Evolutionary conservation across 345 rosid species (phyloP), one percentile per base, ranked within the genome.

Genomic region (Reutealis trisperma): DNA sequence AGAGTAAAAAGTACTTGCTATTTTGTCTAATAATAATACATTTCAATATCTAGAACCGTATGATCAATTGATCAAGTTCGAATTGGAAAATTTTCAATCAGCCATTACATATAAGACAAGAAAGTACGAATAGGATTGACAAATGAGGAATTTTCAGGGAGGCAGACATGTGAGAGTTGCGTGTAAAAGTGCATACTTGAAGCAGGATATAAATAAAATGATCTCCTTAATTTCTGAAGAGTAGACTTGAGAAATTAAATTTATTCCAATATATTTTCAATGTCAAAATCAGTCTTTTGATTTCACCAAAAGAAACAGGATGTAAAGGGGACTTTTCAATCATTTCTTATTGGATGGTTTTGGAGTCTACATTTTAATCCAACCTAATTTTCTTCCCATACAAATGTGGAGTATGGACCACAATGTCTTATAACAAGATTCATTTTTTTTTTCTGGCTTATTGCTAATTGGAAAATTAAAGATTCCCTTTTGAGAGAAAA

Each of bases 371-470:
- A 70, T 27, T 72, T 15, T 60, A 12, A 72, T 63, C 67, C 71
- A 58, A 37, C 65, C 78, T 42, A 67, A 15, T 9, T n/a, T 45
- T 52, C 22, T 41, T 19, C 54, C 63, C 14, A 44, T 68, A 3
- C 14, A 8, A 2, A 34, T 4, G 3, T 34, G 37, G 37, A 34
- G 37, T 69, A 24, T 49, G 82, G 86, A 77, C 82, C 85, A 77
- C 81, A 27, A 30, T 63, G 22, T 44, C 82, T 77, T 12, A 66
- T 2, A 9, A 61, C 72, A 79, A 77, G 78, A 77, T 78, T 82
- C 80, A 71, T 14, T 37, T 42, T 65, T 65, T 34, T 34, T 37
- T 70, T 79, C 84, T 49, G 55, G 41, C 57, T 63, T 6, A 66
- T 24, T 41, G 71, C 75, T 49, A 30, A 49, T 7, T 13, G 59